phyloP scores from a whole-genome alignment of 768 basidiomycete genomes.

The Tulasnella sp. region DNA sequence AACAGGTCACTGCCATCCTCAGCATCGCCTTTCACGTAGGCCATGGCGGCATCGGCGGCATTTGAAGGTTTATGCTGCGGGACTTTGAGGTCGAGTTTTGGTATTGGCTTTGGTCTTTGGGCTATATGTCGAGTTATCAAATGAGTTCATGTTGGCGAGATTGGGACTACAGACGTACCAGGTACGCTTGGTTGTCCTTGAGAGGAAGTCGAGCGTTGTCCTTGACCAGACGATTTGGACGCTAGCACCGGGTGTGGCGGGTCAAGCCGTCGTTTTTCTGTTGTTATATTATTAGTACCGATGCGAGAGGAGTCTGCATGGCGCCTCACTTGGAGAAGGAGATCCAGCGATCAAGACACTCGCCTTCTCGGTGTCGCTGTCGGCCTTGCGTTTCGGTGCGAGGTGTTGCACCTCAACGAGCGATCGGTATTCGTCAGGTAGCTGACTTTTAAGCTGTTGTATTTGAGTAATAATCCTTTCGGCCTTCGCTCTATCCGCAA shows the following conservation, averaged over 20 bases:
- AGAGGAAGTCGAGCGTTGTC: neutral
- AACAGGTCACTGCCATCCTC: neutral
- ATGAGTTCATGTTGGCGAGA: neutral
- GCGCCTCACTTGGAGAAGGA: slow-evolving; percentile 1
- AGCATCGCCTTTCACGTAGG: neutral
- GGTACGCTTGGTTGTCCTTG: neutral
- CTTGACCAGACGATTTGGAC: neutral
- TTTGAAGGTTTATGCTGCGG: neutral
- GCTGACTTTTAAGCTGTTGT: neutral
- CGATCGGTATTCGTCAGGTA: neutral
- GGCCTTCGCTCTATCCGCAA: neutral
- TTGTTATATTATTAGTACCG: neutral
- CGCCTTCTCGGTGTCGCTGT: neutral
- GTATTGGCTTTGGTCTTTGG: neutral
- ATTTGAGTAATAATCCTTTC: neutral
- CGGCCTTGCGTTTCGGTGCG: neutral
- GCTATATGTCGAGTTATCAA: neutral
- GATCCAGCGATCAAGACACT: slow-evolving; percentile 2
- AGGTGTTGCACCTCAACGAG: neutral
- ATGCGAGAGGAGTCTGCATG: neutral
- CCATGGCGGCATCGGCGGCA: neutral
- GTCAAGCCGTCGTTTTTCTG: slow-evolving; percentile 2
- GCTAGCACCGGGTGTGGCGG: neutral
- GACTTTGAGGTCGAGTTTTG: neutral
- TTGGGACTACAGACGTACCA: neutral